These are phyloP conservation scores for Pneumocystis sp. DNA, from an alignment of 1,139 yeast genomes.

Conservation along the genomic window DNA sequence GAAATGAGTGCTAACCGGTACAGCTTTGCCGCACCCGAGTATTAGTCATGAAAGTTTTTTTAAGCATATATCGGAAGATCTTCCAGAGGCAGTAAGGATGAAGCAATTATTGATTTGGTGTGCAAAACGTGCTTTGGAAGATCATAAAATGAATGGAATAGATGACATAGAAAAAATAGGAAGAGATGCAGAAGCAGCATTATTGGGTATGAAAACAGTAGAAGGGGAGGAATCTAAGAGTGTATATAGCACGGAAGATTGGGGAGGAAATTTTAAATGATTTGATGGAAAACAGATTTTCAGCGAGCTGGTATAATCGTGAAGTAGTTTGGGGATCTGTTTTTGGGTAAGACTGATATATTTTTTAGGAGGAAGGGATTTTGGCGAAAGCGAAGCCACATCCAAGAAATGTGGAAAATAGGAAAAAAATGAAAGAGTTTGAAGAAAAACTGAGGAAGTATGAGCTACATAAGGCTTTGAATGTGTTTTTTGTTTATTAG, in stretches of 20 bases:
- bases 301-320: conserved; percentile 53
- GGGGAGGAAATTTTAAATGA: conserved; percentile 51
- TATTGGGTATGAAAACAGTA: conserved; percentile 15
- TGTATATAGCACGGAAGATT: conserved; percentile 45
- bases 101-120: conserved; percentile 60
- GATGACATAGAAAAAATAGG: conserved; percentile 16
- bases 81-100: conserved; percentile 64
- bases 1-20: neutral
- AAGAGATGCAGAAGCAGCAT: conserved; percentile 5
- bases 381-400: conserved; percentile 40
- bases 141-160: conserved; percentile 18
- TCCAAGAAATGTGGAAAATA: conserved; percentile 33
- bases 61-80: conserved; percentile 44
- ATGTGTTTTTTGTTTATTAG: neutral
- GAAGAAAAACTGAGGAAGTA: conserved; percentile 4
- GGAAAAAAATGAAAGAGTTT: conserved; percentile 28
- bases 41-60: conserved; percentile 43
- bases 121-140: conserved; percentile 35
- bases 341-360: conserved; percentile 7
- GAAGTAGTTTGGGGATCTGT: conserved; percentile 19
- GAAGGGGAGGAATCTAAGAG: conserved; percentile 26
- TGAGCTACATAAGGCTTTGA: neutral
- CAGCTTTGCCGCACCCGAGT: conserved; percentile 51
- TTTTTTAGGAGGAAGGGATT: conserved; percentile 31
- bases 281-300: conserved; percentile 41